Evolutionary conservation across 805 yeast genomes (phyloP).

Genomic region (Candida ficus): DNA sequence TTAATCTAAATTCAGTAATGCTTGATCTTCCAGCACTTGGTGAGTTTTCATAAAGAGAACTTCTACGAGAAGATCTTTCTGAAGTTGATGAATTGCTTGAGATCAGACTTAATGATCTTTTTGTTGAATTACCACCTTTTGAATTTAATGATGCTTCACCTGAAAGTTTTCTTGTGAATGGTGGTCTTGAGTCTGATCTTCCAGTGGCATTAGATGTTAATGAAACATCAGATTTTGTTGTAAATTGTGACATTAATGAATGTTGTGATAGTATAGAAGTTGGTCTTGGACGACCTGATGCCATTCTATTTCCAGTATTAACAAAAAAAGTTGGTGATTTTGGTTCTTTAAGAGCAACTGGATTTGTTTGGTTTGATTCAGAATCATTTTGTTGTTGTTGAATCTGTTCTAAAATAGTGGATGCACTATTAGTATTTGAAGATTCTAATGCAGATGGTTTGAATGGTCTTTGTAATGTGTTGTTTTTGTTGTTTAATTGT

Average conservation of each 20-base stretch:
- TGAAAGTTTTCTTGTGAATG: conserved; percentile 18
- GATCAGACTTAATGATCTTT: conserved; percentile 31
- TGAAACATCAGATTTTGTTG: conserved; percentile 48
- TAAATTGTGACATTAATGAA: conserved; percentile 41
- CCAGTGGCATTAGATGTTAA: conserved; percentile 21
- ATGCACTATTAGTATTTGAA: not conserved
- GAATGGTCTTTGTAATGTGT: not conserved
- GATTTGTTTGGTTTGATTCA: not conserved
- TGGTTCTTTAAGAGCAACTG: conserved; percentile 28
- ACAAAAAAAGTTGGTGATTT: conserved; percentile 20
- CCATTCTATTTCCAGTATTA: not conserved
- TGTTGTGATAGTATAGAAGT: conserved; percentile 47
- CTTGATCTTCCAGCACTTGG: conserved; percentile 4
- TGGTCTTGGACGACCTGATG: conserved; percentile 32
- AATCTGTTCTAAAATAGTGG: conserved; percentile 1
- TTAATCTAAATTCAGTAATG: not conserved
- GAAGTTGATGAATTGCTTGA: conserved; percentile 35
- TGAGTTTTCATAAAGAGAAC: conserved; percentile 33
- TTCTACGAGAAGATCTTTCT: conserved; percentile 34
- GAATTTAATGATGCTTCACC: conserved; percentile 22
- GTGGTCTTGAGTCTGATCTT: conserved; percentile 15
- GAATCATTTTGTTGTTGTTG: not conserved
- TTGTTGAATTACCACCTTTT: conserved; percentile 14
- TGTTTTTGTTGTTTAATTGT: not conserved
- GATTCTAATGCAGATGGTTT: conserved; percentile 1